Evolutionary conservation across 2,329 filamentous ascomycete species (phyloP), one percentile per base, ranked within the genome.

Genomic region (Aspergillus sergii): DNA sequence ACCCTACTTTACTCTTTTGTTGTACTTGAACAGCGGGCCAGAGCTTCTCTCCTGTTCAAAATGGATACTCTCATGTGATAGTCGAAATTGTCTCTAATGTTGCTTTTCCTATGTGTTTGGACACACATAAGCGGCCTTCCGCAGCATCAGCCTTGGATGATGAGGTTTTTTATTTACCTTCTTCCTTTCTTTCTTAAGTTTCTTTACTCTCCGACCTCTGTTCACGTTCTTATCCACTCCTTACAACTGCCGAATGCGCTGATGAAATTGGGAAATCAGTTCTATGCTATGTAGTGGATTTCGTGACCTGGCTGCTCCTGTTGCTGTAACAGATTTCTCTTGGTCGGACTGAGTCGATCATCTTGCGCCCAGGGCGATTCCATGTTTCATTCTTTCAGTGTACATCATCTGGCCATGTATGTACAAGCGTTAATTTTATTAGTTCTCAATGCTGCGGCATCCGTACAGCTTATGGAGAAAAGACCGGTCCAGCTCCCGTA

Each of bases 41-140:
- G 34, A 32, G 23, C 51, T 55, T 39, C 32, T 36, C n/a, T 39
- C 51, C 30, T 36, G 51, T 39, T 39, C 51, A 16, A 36, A 36
- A 41, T 55, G 51, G 34, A 55, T 39, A 39, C 51, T 55, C 28
- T 55, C 32, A 55, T 39, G 51, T 39, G 32, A 39, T 55, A 55
- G 51, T 55, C 16, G 34, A 39, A 55, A 36, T 39, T 58, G 57
- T 51, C 64, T 57, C 56, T 36, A 58, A 55, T 60, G 58, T 57
- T 60, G 45, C 58, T 55, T 55, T 55, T 30, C 30, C 23, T 21
- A 32, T 39, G 34, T 55, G 51, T 26, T 55, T 55, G 32, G 21
- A 39, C 23, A 23, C 30, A 54, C 51, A 39, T 21, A 21, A 19
- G 34, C 51, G 21, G 32, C 34, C 30, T 55, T 39, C n/a, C 11